Percentiles rank a stretch among this genome's conserved stretches.
Conservation (phyloP, 495 filamentous ascomycete species). For the Penicillium verhagenii region DNA sequence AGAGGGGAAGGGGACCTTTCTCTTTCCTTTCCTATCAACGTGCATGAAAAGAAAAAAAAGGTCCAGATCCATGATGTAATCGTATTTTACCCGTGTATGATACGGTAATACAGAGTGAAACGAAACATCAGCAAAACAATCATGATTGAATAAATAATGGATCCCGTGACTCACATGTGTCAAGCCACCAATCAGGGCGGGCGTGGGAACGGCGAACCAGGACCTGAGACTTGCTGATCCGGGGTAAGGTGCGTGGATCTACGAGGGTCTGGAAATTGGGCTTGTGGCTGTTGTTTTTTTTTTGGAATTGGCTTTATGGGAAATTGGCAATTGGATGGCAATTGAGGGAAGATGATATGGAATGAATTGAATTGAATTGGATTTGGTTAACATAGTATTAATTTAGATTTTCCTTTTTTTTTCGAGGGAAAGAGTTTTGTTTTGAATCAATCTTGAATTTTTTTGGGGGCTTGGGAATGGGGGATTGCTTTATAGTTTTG, state of each 20-base stretch:
- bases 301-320: background rate
- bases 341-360: too few species aligned
- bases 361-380: too few species aligned
- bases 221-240: constrained; percentile 7
- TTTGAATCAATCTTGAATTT: too few species aligned
- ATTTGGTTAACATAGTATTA: too few species aligned
- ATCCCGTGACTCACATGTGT: constrained; percentile 6
- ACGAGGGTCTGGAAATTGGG: background rate
- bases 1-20: background rate
- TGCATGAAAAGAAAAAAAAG: background rate
- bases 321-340: background rate
- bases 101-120: background rate
- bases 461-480: too few species aligned
- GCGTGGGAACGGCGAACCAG: background rate
- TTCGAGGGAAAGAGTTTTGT: too few species aligned
- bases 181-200: background rate
- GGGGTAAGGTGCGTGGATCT: constrained; percentile 6
- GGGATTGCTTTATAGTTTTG: background rate
- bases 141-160: too few species aligned
- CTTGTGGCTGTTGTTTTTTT: background rate
- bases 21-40: background rate
- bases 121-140: too few species aligned
- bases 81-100: background rate
- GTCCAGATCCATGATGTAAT: background rate
- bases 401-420: too few species aligned